Evolutionary conservation across 352 stramenopile genomes (phyloP).

Genomic region (Pythium monospermum): DNA sequence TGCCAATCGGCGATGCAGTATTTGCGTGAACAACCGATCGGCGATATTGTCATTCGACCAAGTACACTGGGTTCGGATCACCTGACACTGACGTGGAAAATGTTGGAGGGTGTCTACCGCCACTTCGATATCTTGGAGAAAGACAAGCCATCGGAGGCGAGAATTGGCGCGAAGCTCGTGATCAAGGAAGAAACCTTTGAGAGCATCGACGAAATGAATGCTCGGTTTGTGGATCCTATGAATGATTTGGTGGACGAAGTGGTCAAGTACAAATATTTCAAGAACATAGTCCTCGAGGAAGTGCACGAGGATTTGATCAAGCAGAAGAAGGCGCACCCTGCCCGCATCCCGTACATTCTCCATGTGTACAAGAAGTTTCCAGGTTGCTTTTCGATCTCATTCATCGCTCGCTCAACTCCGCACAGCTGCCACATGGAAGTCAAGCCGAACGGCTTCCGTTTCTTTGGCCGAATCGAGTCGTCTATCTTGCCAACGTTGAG

Average conservation of each 20-base stretch:
- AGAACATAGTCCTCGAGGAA: constrained; percentile 54
- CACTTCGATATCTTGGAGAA: constrained; percentile 88
- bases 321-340: constrained; percentile 84
- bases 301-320: constrained; percentile 86
- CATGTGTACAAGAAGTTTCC: constrained; percentile 86
- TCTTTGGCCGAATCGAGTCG: constrained; percentile 86
- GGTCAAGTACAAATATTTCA: constrained; percentile 85
- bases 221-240: constrained; percentile 86
- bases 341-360: constrained; percentile 77
- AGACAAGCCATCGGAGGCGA: constrained; percentile 82
- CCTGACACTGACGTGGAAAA: constrained; percentile 87
- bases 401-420: constrained; percentile 76
- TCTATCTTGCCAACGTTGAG: constrained; percentile 73
- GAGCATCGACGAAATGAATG: constrained; percentile 86
- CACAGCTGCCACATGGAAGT: constrained; percentile 87
- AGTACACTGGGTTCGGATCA: constrained; percentile 81
- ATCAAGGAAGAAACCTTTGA: constrained; percentile 87
- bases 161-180: constrained; percentile 73
- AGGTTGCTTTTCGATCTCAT: constrained; percentile 87
- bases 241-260: constrained; percentile 86
- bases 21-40: constrained; percentile 67
- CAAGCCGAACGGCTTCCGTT: constrained; percentile 77
- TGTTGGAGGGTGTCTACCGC: constrained; percentile 80
- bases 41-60: constrained; percentile 83
- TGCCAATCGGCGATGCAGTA: constrained; percentile 78